Conservation (phyloP, 176 grass and related monocot genomes). For the Triticum urartu region DNA sequence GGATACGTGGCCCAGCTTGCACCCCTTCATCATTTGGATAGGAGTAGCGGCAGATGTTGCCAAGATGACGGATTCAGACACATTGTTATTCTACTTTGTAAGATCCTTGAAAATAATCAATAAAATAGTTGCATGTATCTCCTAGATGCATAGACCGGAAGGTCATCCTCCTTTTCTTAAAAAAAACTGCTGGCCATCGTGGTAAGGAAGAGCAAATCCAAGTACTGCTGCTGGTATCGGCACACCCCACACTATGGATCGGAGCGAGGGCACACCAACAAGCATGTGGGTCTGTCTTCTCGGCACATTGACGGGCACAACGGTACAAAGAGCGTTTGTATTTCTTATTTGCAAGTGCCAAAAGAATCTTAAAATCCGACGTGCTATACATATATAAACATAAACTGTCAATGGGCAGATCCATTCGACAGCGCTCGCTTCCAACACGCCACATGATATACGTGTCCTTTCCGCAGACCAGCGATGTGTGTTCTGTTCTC, state of each 20-base stretch:
- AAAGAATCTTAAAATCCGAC: slow-evolving; percentile 30
- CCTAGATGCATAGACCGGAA: too few species aligned
- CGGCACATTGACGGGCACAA: slow-evolving; percentile 19
- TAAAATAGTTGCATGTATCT: too few species aligned
- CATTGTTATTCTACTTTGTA: too few species aligned
- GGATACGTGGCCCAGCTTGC: too few species aligned
- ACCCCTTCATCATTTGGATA: too few species aligned
- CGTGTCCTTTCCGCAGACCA: background rate
- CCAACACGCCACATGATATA: slow-evolving; percentile 29
- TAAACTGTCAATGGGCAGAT: slow-evolving; percentile 26
- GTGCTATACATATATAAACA: background rate
- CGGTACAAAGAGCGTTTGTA: slow-evolving; percentile 22
- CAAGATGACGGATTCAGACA: too few species aligned
- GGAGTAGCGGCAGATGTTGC: too few species aligned
- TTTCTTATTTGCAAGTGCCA: slow-evolving; percentile 19
- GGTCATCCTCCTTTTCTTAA: too few species aligned
- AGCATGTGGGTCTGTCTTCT: slow-evolving; percentile 35
- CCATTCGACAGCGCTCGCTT: slow-evolving; percentile 15
- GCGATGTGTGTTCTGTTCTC: background rate
- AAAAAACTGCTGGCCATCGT: background rate
- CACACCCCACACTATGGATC: background rate
- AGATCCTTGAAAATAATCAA: too few species aligned
- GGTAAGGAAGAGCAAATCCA: background rate
- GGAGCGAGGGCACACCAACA: slow-evolving; percentile 2
- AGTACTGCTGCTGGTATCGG: background rate